Conservation (phyloP, 176 grass and related monocot species). For the Aegilops umbellulata region DNA sequence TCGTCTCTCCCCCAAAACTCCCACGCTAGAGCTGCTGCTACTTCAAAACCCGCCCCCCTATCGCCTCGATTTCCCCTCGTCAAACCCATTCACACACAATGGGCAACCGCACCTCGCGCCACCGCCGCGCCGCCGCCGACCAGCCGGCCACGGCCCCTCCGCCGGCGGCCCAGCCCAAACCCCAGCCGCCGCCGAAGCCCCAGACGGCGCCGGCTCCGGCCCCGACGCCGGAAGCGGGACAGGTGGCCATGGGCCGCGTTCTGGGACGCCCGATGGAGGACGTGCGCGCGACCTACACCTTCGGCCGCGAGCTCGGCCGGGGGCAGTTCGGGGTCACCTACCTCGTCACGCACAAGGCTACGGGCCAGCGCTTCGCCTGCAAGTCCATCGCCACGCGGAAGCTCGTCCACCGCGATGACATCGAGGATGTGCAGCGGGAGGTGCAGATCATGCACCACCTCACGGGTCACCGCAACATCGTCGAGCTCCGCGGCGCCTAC, state of each 20-base stretch:
- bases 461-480: conserved; percentile 96
- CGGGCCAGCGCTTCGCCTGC: conserved; percentile 79
- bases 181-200: conserved; percentile 1
- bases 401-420: conserved; percentile 85
- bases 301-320: conserved; percentile 80
- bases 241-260: conserved; percentile 52
- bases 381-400: conserved; percentile 98
- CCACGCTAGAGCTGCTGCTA: neutral
- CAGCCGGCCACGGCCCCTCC: conserved; percentile 15
- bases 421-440: conserved; percentile 92
- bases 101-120: conserved; percentile 78
- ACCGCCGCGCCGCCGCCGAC: conserved; percentile 37
- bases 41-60: neutral
- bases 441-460: conserved; percentile 99
- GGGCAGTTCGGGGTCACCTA: conserved; percentile 99
- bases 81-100: conserved; percentile 36
- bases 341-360: conserved; percentile 73
- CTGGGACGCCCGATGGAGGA: conserved; percentile 89
- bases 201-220: conserved; percentile 1
- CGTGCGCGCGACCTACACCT: conserved; percentile 79
- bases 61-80: conserved; percentile 1
- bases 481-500: conserved; percentile 85
- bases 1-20: neutral
- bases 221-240: neutral
- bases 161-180: conserved; percentile 10